Evolutionary conservation across 2,329 filamentous ascomycete species (phyloP).

Genomic region (Ceratocystis variospora): DNA sequence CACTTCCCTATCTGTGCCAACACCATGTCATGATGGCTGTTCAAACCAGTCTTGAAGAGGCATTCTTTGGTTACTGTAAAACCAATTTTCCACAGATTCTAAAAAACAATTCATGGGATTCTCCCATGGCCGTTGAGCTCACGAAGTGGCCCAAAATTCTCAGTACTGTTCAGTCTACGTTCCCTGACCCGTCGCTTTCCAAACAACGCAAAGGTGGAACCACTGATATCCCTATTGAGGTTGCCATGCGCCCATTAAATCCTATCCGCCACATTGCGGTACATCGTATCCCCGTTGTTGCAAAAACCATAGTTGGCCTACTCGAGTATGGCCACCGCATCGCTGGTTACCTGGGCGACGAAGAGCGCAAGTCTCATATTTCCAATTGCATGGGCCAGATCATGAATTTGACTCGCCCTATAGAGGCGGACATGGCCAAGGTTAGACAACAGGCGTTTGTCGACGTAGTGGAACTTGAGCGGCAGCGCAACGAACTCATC

Average conservation of each 20-base stretch:
- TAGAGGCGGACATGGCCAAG: background rate
- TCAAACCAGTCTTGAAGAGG: constrained; percentile 11
- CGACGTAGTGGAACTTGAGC: constrained; percentile 6
- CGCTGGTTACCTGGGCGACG: constrained; percentile 9
- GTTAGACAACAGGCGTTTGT: constrained; percentile 2
- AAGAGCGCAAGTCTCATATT: background rate
- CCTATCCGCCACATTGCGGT: constrained; percentile 17
- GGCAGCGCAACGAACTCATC: constrained; percentile 8
- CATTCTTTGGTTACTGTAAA: constrained; percentile 12
- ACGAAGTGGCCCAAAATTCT: constrained; percentile 13
- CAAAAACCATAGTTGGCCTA: background rate
- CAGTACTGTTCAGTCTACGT: background rate
- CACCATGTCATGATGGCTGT: constrained; percentile 12
- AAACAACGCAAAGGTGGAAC: background rate
- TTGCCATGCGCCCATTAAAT: constrained; percentile 6
- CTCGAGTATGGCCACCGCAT: constrained; percentile 11
- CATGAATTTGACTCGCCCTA: background rate
- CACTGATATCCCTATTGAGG: background rate
- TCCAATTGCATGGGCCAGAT: background rate
- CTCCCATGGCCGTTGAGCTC: constrained; percentile 12
- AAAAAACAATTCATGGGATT: constrained; percentile 7
- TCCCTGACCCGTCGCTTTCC: constrained; percentile 11
- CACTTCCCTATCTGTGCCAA: constrained; percentile 13
- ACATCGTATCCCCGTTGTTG: constrained; percentile 11
- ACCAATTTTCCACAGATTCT: constrained; percentile 3